Conservation (phyloP, 176 grass and related monocot species). For the Thinopyrum elongatum region DNA sequence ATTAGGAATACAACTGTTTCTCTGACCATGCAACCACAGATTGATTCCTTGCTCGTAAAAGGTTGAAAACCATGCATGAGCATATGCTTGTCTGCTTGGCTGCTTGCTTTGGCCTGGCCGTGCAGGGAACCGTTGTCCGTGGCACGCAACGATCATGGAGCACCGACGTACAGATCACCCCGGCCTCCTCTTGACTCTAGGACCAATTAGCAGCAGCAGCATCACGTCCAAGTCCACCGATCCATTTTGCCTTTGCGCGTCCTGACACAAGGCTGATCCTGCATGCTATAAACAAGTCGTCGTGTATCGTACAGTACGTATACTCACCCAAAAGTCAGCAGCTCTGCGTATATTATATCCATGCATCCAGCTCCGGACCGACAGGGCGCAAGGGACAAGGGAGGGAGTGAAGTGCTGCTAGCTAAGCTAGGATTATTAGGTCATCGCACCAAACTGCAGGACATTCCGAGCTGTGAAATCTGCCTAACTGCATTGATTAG, state of each 20-base stretch:
- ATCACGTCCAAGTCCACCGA: neutral
- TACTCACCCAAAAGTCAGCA: neutral
- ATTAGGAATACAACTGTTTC: no score
- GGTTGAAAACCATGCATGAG: neutral
- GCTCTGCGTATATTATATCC: neutral
- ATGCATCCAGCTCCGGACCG: neutral
- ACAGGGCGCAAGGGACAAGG: neutral
- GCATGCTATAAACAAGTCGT: neutral
- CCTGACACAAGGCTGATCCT: neutral
- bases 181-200: neutral
- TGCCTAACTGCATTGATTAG: neutral
- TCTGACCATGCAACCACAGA: no score
- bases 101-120: neutral
- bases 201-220: neutral
- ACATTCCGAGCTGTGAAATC: neutral
- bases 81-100: neutral
- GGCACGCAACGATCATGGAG: neutral
- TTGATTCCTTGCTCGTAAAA: no score
- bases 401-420: neutral
- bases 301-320: neutral
- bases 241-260: neutral
- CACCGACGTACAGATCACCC: neutral
- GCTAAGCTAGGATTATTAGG: neutral
- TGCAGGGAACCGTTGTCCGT: neutral
- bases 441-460: neutral